Base-by-base conservation (phyloP, 495 filamentous ascomycete species). In the Trichoderma parareesei region DNA sequence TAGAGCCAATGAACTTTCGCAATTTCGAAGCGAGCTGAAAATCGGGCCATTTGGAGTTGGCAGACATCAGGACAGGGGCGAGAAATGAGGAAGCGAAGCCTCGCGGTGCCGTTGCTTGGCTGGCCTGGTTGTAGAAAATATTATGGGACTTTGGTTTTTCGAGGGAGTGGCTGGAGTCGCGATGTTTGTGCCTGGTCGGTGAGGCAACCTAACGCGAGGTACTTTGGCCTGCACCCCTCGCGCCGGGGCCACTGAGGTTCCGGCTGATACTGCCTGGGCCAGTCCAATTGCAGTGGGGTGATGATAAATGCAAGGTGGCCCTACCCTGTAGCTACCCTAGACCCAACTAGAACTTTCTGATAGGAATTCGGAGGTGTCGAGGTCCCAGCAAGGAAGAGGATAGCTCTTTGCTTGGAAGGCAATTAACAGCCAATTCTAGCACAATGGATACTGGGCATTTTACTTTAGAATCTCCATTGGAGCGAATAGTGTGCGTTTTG, bases 1-100 rank as follows among this genome's bases (percentile, higher is more conserved):
- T 57, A 9, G 53, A 57, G 53, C 53, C 53, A 20, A 57, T 57
- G 27, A 57, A 57, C 35, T 57, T 35, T 5, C 53, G 53, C 20
- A 57, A 57, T 37, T 37, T 57, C 9, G 53, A 57, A 7, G 53
- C 53, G 27, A 57, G 27, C 27, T 57, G 53, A 27, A 57, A 57
- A 37, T 57, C 53, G 53, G 53, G 53, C 53, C 53, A 57, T 57
- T 57, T 57, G 53, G 53, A 6, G 53, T 57, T 57, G 53, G 53
- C 53, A 57, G 53, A 9, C 53, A 57, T 57, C 8, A 57, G 53
- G 8, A 6, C 53, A 38, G 53, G 8, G 27, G 9, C 20, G 53
- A 49, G 20, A 7, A 27, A 27, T 8, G 53, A 10, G 11, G 27
- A 35, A 37, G 37, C 27, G 33, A 57, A 37, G 27, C 33, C 11